Percentiles rank a stretch among this genome's conserved stretches.
Evolutionary conservation across 2,329 filamentous ascomycete genomes (phyloP).

Genomic region (Pseudocercospora vitis): DNA sequence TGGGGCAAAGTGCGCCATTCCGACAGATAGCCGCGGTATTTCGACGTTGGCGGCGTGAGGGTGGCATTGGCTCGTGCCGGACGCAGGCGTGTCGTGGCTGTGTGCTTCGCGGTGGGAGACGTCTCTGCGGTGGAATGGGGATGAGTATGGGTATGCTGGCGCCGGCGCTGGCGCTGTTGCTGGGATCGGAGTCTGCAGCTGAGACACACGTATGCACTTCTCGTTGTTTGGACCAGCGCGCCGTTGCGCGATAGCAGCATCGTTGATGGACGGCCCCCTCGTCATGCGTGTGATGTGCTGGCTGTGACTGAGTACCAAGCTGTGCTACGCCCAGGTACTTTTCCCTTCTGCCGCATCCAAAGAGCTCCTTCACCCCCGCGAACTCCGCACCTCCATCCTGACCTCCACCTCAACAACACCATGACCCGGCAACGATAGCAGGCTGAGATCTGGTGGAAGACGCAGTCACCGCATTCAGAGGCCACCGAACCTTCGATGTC

Average conservation of each 20-base stretch:
- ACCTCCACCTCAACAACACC: neutral
- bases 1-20: no score
- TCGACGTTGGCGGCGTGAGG: no score
- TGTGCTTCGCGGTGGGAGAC: neutral
- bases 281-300: constrained; percentile 2
- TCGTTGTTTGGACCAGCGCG: constrained; percentile 14
- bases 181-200: constrained; percentile 26
- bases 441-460: neutral
- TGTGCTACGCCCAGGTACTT: no score
- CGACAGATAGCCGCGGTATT: no score
- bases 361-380: neutral
- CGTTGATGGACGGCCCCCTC: neutral
- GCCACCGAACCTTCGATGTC: neutral
- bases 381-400: neutral
- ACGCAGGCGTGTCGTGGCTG: neutral
- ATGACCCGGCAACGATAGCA: constrained; percentile 2
- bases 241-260: constrained; percentile 25
- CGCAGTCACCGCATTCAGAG: neutral
- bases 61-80: no score
- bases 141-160: neutral
- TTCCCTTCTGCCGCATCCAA: no score
- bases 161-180: neutral
- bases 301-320: neutral
- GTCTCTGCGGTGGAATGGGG: neutral
- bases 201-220: constrained; percentile 28